These are phyloP conservation scores for Lagenidium giganteum DNA, from an alignment of 352 stramenopile genomes.

Conservation along the genomic window DNA sequence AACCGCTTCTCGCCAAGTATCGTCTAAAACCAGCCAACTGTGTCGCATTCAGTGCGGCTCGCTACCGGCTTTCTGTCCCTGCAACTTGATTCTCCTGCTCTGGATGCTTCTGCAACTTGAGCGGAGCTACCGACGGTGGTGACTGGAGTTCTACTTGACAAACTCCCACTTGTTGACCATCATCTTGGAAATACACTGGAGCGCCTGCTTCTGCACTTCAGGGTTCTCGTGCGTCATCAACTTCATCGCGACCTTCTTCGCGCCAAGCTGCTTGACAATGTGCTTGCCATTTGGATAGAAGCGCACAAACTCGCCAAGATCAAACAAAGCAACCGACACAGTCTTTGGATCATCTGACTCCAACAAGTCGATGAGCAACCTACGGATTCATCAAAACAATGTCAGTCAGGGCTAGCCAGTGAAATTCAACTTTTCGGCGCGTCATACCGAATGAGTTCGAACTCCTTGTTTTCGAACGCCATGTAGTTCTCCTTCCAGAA, in stretches of 20 bases:
- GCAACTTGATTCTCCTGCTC: too few relatives aligned
- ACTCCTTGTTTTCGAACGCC: constrained; percentile 96
- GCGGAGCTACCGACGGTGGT: too few relatives aligned
- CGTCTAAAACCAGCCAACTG: too few relatives aligned
- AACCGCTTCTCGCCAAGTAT: too few relatives aligned
- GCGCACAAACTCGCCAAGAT: constrained; percentile 97
- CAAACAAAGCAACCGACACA: constrained; percentile 94
- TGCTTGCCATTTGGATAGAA: constrained; percentile 97
- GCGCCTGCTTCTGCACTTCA: constrained; percentile 96
- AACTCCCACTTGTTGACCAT: constrained; percentile 99
- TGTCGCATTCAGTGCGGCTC: too few relatives aligned
- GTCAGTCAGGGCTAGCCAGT: background rate
- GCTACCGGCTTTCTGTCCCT: too few relatives aligned
- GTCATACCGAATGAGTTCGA: constrained; percentile 84
- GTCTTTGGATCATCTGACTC: constrained; percentile 92
- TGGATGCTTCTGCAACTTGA: too few relatives aligned
- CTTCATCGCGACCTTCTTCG: constrained; percentile 96
- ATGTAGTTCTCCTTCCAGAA: constrained; percentile 99
- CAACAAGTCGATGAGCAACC: constrained; percentile 92
- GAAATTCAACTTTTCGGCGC: background rate
- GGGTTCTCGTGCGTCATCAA: constrained; percentile 96
- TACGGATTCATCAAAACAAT: constrained; percentile 17
- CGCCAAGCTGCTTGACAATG: constrained; percentile 94
- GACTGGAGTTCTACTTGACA: constrained; percentile 86
- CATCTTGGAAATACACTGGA: constrained; percentile 98